Conservation (phyloP, 75 land plant genomes). For the Picea sitchensis region DNA sequence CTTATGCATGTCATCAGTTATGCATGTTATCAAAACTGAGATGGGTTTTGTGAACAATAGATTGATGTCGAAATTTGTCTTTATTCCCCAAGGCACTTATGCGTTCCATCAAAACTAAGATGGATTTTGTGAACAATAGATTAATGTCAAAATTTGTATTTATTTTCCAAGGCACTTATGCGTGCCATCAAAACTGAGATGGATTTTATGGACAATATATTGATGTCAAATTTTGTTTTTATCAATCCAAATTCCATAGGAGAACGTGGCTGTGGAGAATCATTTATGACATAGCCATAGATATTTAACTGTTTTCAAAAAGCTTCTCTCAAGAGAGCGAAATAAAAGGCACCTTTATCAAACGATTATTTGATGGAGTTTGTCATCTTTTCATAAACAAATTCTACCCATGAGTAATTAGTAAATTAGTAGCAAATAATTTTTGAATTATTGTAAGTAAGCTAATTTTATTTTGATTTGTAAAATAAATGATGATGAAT, state of each 20-base stretch:
- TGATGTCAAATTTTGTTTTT: slow-evolving; percentile 86
- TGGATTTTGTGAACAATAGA: no score
- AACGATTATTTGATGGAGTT: no score
- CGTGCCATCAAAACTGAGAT: slow-evolving; percentile 93
- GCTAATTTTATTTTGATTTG: no score
- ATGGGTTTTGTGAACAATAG: slow-evolving; percentile 93
- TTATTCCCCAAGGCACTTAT: no score
- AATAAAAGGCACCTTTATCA: background rate
- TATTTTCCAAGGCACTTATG: slow-evolving; percentile 92
- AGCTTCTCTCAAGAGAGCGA: no score
- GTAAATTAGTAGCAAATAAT: no score
- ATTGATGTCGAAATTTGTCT: slow-evolving; percentile 83
- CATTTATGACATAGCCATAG: slow-evolving; percentile 62
- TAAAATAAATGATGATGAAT: no score
- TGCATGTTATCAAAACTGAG: slow-evolving; percentile 91
- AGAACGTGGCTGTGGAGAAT: slow-evolving; percentile 94
- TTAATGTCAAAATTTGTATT: no score
- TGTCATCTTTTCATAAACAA: no score
- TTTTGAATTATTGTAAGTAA: no score
- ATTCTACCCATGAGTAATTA: no score
- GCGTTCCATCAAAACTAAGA: no score
- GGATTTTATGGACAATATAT: slow-evolving; percentile 87
- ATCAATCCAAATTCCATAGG: slow-evolving; percentile 95
- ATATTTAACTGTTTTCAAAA: background rate
- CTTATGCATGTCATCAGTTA: slow-evolving; percentile 95